Base-by-base conservation (phyloP, 176 grass and related monocot species). In the Musa beccarii region DNA sequence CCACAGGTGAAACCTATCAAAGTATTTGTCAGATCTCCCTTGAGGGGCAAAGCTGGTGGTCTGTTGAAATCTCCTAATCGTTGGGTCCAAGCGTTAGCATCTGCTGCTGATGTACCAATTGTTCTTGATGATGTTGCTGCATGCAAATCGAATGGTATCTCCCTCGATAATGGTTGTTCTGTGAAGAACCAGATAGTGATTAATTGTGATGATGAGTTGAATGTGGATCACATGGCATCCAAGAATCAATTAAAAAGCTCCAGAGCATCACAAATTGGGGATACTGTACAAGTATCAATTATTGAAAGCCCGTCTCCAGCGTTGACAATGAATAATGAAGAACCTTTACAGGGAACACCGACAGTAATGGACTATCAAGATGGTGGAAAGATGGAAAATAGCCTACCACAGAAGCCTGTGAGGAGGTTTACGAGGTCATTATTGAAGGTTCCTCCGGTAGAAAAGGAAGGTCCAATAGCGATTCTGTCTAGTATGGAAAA, bases 371-470 rank as follows among this genome's bases (percentile, higher is more conserved):
- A 59, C 24, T 20, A 43, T 70, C 53, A 49, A 20, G 77, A 79
- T 79, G 2, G 23, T 10, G 13, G 15, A 23, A 11, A 22, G 6
- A 53, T 54, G 26, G 24, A 25, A 62, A 10, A 17, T 59, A 49
- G 17, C 49, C 34, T 49, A 29, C 26, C 13, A 52, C 17, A 59
- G 63, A 75, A 69, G 9, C 5, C 59, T 2, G n/a, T 74, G 11
- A 73, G 82, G 20, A 82, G 89, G 73, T 89, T 92, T 73, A 92
- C 89, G 5, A 89, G 89, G 71, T 92, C 89, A 23, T 71, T 84
- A 11, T 52, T 92, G 81, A 88, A 83, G 77, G 80, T 61, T 59
- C 43, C 68, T 1, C 3, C 28, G 1, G 54, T 51, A 6, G 55
- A 79, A 6, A 43, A 59, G 16, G 68, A 71, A 72, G 68, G 7